Evolutionary conservation across 2,329 filamentous ascomycete species (phyloP), one percentile per base, ranked within the genome.

Genomic region (Aspergillus sp.): DNA sequence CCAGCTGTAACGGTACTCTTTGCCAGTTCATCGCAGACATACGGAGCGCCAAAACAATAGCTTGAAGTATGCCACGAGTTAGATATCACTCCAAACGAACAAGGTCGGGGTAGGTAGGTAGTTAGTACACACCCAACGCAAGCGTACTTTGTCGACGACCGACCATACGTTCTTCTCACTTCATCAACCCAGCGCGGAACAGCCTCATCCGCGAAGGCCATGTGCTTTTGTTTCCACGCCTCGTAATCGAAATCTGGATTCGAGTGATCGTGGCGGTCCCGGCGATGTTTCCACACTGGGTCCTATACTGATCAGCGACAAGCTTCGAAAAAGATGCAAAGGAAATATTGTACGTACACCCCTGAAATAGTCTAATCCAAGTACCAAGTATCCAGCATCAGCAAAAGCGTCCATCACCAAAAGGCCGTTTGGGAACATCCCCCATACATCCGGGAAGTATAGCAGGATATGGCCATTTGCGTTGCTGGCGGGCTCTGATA

Each of bases 141-240:
- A 6, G 7, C 24, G 4, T 17, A 48, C 15, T 19, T 48, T 9
- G 20, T 27, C 17, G 45, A 33, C 17, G 9, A 9, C 27, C 8
- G 6, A 6, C 45, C 24, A 15, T 48, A 37, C 4, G 5, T 27
- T 15, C 13, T 5, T 17, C 30, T 27, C 6, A 48, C 45, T 7
- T 30, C 45, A 1, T 48, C 15, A 19, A 48, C 8, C 45, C 45
- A 48, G n/a, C 12, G 3, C 37, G 80, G 79, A 0, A 80, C 76
- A n/a, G 71, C 71, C 39, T 73, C 74, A 4, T 70, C 65, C 0
- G 80, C 79, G 60, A 78, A 81, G 3, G 64, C 62, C 13, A 64
- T 70, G 57, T 83, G 77, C 66, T 81, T 82, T 30, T 58, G 54
- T 56, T 77, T 78, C 80, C 80, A 83, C 5, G 77, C 80, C 33